phyloP scores from a whole-genome alignment of 2,329 filamentous ascomycete species.

The Fusarium incarnatum region DNA sequence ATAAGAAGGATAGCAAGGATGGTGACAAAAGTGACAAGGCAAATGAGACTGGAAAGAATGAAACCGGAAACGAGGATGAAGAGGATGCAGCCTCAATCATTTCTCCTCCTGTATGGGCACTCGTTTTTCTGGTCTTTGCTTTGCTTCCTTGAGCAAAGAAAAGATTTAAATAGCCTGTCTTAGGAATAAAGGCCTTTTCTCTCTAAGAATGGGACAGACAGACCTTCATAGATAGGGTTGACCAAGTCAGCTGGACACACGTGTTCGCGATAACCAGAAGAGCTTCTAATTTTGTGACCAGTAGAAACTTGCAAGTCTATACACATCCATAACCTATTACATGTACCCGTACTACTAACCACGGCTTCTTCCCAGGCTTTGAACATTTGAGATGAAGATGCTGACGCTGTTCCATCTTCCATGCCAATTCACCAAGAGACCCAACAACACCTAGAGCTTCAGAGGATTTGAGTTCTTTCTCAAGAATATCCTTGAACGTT shows the following conservation, averaged over 20 bases:
- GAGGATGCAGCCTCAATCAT: neutral
- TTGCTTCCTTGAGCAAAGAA: neutral
- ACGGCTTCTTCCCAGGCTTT: neutral
- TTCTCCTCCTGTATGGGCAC: neutral
- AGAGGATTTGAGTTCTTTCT: neutral
- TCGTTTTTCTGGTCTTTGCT: neutral
- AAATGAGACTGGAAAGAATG: neutral
- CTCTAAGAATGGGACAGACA: too few relatives aligned
- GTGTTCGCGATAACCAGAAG: fast-evolving
- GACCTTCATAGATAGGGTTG: too few relatives aligned
- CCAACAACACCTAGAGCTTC: neutral
- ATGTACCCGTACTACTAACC: neutral
- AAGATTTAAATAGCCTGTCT: too few relatives aligned
- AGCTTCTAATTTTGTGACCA: too few relatives aligned
- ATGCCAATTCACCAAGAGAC: neutral
- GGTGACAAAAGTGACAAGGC: neutral
- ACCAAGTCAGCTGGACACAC: too few relatives aligned
- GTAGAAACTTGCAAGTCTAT: neutral
- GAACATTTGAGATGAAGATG: neutral
- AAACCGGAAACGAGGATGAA: neutral
- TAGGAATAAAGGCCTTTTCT: too few relatives aligned
- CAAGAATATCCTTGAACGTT: neutral
- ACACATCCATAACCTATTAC: neutral
- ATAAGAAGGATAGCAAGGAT: neutral
- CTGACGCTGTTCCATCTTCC: neutral